phyloP scores from a whole-genome alignment of 495 filamentous ascomycete genomes.

The Neurospora tetrasperma region DNA sequence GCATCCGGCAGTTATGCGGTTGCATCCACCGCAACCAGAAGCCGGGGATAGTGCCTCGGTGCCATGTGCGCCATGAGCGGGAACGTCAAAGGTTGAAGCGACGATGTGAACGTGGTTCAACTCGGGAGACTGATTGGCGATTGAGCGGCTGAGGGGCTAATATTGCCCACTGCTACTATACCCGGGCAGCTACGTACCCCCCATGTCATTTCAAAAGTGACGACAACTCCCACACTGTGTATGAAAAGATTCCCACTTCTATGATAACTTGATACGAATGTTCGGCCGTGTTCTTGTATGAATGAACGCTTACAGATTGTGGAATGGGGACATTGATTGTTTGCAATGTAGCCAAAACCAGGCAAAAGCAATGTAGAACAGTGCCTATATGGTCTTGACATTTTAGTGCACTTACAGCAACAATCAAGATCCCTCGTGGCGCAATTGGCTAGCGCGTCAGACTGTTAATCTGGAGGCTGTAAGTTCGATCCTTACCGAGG shows the following conservation, averaged over 20 bases:
- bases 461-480: too few species aligned
- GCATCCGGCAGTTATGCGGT: background rate
- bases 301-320: background rate
- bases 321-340: background rate
- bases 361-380: too few species aligned
- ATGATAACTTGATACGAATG: background rate
- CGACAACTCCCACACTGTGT: background rate
- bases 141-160: background rate
- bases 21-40: background rate
- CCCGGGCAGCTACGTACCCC: background rate
- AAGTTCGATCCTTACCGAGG: background rate
- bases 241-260: background rate
- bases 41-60: background rate
- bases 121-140: slow-evolving; percentile 2
- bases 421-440: background rate
- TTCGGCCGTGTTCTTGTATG: background rate
- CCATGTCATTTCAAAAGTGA: background rate
- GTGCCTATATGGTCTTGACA: background rate
- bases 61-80: background rate
- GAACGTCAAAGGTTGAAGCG: background rate
- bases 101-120: slow-evolving; percentile 1
- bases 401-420: background rate
- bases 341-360: background rate
- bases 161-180: background rate
- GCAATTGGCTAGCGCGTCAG: background rate